Evolutionary conservation across 1,284 basidiomycete species (phyloP).

Genomic region (Porogramme epimiltina): DNA sequence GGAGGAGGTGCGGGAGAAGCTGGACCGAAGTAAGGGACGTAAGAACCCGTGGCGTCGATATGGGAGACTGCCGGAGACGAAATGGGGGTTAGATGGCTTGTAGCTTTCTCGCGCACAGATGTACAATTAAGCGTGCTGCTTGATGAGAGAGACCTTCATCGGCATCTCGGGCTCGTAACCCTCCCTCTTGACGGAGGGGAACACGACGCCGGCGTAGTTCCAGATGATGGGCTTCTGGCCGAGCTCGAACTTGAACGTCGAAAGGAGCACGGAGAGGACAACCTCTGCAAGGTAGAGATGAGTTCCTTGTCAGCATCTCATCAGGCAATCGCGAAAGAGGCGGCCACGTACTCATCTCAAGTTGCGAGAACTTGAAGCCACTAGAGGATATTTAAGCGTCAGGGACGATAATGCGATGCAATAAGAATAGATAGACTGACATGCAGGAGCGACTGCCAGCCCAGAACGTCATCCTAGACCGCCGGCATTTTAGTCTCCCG

Average conservation of each 20-base stretch:
- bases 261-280: conserved; percentile 14
- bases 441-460: conserved; percentile 1
- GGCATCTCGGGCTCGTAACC: conserved; percentile 1
- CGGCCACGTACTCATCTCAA: conserved; percentile 1
- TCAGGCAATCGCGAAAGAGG: too few species aligned
- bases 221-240: conserved; percentile 13
- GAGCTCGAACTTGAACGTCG: conserved; percentile 17
- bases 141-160: conserved; percentile 10
- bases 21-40: too few species aligned
- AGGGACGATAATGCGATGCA: conserved; percentile 3
- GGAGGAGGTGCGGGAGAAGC: too few species aligned
- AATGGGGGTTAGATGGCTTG: too few species aligned
- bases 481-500: too few species aligned
- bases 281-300: conserved; percentile 12
- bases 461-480: background rate
- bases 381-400: background rate
- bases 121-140: conserved; percentile 27
- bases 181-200: conserved; percentile 6
- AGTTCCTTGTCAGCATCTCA: background rate
- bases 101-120: too few species aligned
- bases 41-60: too few species aligned
- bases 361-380: conserved; percentile 7
- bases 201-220: conserved; percentile 15
- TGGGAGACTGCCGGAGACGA: too few species aligned
- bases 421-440: conserved; percentile 3